Percentiles rank a stretch among this genome's conserved stretches.
These are phyloP conservation scores for Ogataea siamensis DNA, from an alignment of 805 yeast genomes.

Conservation along the genomic window DNA sequence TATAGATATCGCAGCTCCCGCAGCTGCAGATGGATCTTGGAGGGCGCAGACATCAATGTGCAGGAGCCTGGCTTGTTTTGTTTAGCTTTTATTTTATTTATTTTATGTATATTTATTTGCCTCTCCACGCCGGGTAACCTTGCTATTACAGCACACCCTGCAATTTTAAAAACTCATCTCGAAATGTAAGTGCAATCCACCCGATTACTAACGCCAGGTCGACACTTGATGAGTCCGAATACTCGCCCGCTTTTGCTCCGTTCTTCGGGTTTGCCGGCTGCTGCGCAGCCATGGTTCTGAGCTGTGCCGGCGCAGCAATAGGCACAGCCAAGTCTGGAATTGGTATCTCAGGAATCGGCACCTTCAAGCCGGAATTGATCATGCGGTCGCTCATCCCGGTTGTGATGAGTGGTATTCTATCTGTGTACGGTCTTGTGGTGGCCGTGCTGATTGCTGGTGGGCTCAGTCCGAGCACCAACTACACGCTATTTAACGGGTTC, in stretches of 20 bases:
- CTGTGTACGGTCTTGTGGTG: slow-evolving; percentile 96
- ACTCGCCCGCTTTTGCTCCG: slow-evolving; percentile 90
- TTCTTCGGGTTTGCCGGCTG: slow-evolving; percentile 98
- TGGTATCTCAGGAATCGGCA: slow-evolving; percentile 97
- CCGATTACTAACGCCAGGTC: slow-evolving; percentile 19
- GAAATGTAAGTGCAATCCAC: slow-evolving; percentile 9
- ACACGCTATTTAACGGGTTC: slow-evolving; percentile 92
- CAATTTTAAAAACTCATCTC: slow-evolving; percentile 7
- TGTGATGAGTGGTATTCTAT: slow-evolving; percentile 95
- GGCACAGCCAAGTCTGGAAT: slow-evolving; percentile 98
- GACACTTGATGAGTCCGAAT: slow-evolving; percentile 44
- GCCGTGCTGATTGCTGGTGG: slow-evolving; percentile 94
- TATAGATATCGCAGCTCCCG: slow-evolving; percentile 54
- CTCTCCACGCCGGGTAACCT: slow-evolving; percentile 10
- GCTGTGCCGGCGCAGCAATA: slow-evolving; percentile 97
- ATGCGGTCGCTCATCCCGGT: slow-evolving; percentile 97
- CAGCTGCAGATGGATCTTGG: slow-evolving; percentile 45
- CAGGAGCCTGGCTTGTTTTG: too few species aligned
- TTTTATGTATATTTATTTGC: background rate
- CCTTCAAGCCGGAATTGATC: slow-evolving; percentile 93
- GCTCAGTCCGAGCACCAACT: slow-evolving; percentile 70
- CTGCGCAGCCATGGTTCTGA: slow-evolving; percentile 84
- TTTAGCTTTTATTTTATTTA: too few species aligned
- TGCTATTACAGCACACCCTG: slow-evolving; percentile 7
- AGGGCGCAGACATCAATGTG: slow-evolving; percentile 32